Evolutionary conservation across 441 rosid species (phyloP), one percentile per base, ranked within the genome.

Genomic region (Gossypium laxum): DNA sequence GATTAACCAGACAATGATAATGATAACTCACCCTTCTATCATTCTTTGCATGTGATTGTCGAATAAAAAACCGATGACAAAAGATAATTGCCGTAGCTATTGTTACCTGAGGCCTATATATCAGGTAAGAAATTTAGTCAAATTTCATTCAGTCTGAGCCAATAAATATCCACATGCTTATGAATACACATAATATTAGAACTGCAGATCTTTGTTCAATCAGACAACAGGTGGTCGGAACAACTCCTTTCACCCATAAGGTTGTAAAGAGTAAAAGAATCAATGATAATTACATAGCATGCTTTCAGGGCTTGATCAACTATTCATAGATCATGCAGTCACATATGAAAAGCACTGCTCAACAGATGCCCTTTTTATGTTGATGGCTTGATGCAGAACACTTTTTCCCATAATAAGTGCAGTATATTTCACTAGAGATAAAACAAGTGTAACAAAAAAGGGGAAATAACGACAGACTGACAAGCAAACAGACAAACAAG

Each of bases 71-170:
- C 48, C 96, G 88, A 67, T 92, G 97, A 83, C 96, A 92, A 80
- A 92, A 89, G 72, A 92, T 89, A 62, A 92, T 89, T 80, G 98
- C 90, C 52, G 96, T 92, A 50, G 98, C 98, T 75, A 91, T 89
- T 48, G 98, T 92, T 75, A 89, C 87, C 86, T 91, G 98, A 32
- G 96, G 96, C 77, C 98, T n/a, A n/a, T 92, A 85, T 75, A 86
- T 21, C 52, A 64, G 32, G 10, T 64, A 78, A 52, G 55, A 74
- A 79, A 70, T 71, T 72, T 71, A 80, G 74, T 74, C 74, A 73
- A 64, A 32, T n/a, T 60, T 67, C 54, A 66, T 56, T 32, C 59
- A 18, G 19, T 63, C 4, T 10, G 5, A 64, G 17, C 32, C 22
- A 41, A n/a, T 22, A 41, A 62, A 62, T 0, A 18, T 38, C 5